Evolutionary conservation across 2,329 filamentous ascomycete species (phyloP).

Genomic region (Pseudogymnoascus sp.): DNA sequence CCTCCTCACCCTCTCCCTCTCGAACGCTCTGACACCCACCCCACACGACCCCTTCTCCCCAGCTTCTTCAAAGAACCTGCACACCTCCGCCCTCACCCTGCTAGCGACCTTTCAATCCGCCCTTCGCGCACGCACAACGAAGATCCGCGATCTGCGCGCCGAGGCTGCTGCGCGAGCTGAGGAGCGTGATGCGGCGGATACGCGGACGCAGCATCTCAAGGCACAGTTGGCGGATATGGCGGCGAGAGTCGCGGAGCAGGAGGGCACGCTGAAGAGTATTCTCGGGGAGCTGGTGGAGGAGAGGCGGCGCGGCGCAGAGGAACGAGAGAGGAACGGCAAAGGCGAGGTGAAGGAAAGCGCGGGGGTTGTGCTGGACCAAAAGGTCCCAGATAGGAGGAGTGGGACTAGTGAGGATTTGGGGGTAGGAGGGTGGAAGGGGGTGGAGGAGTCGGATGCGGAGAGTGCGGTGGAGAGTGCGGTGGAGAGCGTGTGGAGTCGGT

Average conservation of each 20-base stretch:
- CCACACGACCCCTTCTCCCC: slow-evolving; percentile 49
- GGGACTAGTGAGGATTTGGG: neutral
- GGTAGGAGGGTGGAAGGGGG: neutral
- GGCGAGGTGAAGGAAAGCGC: neutral
- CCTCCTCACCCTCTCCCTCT: neutral
- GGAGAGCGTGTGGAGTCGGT: neutral
- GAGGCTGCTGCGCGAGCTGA: slow-evolving; percentile 49
- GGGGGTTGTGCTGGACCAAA: slow-evolving; percentile 14
- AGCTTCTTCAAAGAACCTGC: slow-evolving; percentile 54
- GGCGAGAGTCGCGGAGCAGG: slow-evolving; percentile 45
- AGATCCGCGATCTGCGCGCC: slow-evolving; percentile 43
- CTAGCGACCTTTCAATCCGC: slow-evolving; percentile 51
- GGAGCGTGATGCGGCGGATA: slow-evolving; percentile 49
- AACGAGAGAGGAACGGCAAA: slow-evolving; percentile 17
- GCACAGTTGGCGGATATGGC: slow-evolving; percentile 55
- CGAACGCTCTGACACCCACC: slow-evolving; percentile 23
- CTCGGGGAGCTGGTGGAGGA: slow-evolving; percentile 46
- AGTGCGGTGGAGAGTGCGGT: neutral
- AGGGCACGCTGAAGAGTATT: slow-evolving; percentile 43
- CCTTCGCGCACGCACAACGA: slow-evolving; percentile 46
- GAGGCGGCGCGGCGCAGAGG: slow-evolving; percentile 32
- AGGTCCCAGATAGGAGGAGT: neutral
- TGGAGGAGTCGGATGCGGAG: neutral
- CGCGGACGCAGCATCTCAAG: slow-evolving; percentile 46
- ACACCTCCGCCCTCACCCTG: slow-evolving; percentile 48